phyloP scores from a whole-genome alignment of 495 filamentous ascomycete species.

The Talaromyces thailandensis region DNA sequence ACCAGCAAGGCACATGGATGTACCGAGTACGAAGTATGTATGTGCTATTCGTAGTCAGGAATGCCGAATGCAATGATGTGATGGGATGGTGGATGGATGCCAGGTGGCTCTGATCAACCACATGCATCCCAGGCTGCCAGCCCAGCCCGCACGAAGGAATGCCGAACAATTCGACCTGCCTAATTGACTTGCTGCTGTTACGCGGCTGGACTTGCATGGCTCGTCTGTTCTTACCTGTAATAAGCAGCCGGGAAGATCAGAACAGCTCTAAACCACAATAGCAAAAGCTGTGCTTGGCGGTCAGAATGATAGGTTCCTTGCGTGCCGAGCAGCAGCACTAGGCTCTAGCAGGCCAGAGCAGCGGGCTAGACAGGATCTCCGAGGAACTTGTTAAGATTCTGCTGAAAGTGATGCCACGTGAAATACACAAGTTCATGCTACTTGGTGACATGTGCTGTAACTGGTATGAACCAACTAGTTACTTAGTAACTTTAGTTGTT shows the following conservation, averaged over 20 bases:
- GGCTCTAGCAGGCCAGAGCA: background rate
- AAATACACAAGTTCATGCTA: too few species aligned
- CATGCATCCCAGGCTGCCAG: too few species aligned
- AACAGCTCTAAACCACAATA: constrained; percentile 1
- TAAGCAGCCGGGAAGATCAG: too few species aligned
- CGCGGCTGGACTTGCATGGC: background rate
- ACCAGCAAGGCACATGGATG: background rate
- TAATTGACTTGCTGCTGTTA: background rate
- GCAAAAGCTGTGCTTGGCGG: background rate
- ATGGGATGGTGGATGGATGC: background rate
- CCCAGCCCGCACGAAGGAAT: background rate
- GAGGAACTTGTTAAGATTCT: background rate
- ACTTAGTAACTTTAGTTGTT: too few species aligned
- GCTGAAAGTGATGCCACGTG: background rate
- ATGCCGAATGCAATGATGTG: background rate
- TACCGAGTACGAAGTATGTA: background rate
- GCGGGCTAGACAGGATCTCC: background rate
- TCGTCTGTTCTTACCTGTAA: background rate
- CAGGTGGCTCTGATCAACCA: background rate
- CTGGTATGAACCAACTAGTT: too few species aligned
- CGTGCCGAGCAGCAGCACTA: background rate
- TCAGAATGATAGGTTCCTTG: background rate
- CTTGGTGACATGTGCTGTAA: too few species aligned
- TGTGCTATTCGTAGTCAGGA: background rate
- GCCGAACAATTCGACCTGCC: background rate